These are phyloP conservation scores for Starmerella floricola DNA, from an alignment of 805 yeast genomes.

Conservation along the genomic window DNA sequence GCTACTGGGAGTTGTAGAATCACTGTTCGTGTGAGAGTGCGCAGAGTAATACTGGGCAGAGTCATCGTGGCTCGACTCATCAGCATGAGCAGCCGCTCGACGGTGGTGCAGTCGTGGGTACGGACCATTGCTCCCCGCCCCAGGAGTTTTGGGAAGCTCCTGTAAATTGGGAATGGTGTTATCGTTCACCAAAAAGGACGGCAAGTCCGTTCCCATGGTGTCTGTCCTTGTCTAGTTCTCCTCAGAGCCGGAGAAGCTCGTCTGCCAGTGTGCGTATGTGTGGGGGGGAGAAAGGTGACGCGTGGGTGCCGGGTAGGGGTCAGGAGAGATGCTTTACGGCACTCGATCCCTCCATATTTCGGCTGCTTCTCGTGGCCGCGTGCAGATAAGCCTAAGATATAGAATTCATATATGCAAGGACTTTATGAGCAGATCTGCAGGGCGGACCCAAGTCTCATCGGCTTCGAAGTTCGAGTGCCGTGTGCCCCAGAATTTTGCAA, in stretches of 20 bases:
- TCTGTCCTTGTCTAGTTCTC: background rate
- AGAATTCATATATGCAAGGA: too few species aligned
- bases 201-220: slow-evolving; percentile 17
- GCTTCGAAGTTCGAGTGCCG: too few species aligned
- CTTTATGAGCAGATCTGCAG: too few species aligned
- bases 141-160: slow-evolving; percentile 17
- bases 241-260: too few species aligned
- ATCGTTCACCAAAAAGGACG: slow-evolving; percentile 18
- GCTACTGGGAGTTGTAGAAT: background rate
- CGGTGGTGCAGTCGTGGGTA: slow-evolving; percentile 13
- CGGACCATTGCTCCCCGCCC: slow-evolving; percentile 17
- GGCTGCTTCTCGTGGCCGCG: too few species aligned
- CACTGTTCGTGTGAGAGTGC: slow-evolving; percentile 7
- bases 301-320: background rate
- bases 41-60: slow-evolving; percentile 13
- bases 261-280: too few species aligned
- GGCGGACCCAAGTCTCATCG: too few species aligned
- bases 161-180: slow-evolving; percentile 14
- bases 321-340: too few species aligned
- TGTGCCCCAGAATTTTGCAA: too few species aligned
- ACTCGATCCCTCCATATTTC: too few species aligned
- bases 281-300: too few species aligned
- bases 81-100: background rate
- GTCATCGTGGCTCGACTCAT: slow-evolving; percentile 9
- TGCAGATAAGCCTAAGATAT: too few species aligned